Evolutionary conservation across 1,284 basidiomycete genomes (phyloP).

Genomic region (Cutaneotrichosporon mucoides): DNA sequence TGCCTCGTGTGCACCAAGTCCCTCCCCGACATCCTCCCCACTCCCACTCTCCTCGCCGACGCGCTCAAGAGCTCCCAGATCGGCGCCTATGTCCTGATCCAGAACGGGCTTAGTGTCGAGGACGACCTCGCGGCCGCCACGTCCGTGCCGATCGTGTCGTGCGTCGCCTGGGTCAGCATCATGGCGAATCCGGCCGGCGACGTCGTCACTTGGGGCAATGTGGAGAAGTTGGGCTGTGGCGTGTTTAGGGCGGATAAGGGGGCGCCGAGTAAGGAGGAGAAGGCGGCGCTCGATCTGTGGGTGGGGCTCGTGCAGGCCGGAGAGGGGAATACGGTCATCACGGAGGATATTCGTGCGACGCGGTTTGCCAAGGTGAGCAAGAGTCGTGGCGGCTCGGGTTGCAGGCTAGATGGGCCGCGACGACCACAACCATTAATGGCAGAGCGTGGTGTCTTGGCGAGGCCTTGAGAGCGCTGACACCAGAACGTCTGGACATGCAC

Average conservation of each 20-base stretch:
- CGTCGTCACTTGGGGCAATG: conserved; percentile 37
- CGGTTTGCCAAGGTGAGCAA: conserved; percentile 33
- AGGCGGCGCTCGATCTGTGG: conserved; percentile 26
- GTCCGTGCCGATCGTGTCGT: conserved; percentile 37
- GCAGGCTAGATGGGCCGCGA: too few relatives aligned
- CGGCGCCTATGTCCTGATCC: conserved; percentile 60
- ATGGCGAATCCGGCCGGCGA: conserved; percentile 32
- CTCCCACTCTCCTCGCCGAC: conserved; percentile 58
- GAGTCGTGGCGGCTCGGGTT: too few relatives aligned
- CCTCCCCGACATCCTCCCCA: conserved; percentile 63
- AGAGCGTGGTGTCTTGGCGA: too few relatives aligned
- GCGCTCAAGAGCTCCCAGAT: conserved; percentile 57
- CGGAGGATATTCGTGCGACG: conserved; percentile 31
- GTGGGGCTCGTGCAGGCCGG: conserved; percentile 24
- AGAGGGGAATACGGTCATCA: conserved; percentile 21
- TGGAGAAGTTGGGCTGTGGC: conserved; percentile 35
- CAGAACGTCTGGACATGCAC: conserved; percentile 47
- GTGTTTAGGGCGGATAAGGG: conserved; percentile 22
- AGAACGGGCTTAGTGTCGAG: conserved; percentile 71
- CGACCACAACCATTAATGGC: too few relatives aligned
- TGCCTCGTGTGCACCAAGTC: conserved; percentile 69
- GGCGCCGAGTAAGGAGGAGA: conserved; percentile 16
- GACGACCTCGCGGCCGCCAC: conserved; percentile 57
- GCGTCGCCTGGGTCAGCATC: conserved; percentile 36
- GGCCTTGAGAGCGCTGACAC: neutral